Evolutionary conservation across 1,139 yeast species (phyloP).

Genomic region (Pichia sp.): DNA sequence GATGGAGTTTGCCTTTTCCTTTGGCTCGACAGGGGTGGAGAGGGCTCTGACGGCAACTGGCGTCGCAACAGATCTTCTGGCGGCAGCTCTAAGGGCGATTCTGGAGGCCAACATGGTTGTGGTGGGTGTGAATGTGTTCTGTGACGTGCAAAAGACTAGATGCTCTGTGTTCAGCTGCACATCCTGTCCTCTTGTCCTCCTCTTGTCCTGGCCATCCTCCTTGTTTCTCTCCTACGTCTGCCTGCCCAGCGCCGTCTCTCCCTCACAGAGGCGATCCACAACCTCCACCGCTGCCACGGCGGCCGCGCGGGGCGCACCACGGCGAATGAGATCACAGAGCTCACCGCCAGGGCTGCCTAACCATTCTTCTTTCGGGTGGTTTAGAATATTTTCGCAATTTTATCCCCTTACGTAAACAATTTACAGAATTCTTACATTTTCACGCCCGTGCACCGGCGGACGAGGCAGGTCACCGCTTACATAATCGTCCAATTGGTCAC

Average conservation of each 20-base stretch:
- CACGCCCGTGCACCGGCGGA: not conserved
- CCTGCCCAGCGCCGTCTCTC: not conserved
- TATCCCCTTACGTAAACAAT: not conserved
- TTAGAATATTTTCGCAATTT: no score
- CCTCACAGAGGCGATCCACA: not conserved
- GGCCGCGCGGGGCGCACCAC: not conserved
- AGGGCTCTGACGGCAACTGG: conserved; percentile 58
- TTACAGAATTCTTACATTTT: not conserved
- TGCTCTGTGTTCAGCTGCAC: not conserved
- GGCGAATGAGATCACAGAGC: not conserved
- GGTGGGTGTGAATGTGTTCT: not conserved
- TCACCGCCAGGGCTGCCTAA: conserved; percentile 3
- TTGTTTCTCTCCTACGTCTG: not conserved
- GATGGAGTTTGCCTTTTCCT: conserved; percentile 84
- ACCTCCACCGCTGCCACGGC: not conserved
- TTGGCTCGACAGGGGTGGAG: conserved; percentile 71
- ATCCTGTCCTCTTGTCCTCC: no score
- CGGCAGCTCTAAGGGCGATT: conserved; percentile 18
- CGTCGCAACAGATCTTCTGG: conserved; percentile 1
- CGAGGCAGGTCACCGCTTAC: not conserved
- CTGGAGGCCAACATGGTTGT: conserved; percentile 18
- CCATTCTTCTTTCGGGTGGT: not conserved
- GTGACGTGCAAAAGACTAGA: not conserved
- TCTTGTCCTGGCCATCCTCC: not conserved
- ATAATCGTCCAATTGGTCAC: not conserved